phyloP scores from a whole-genome alignment of 2,329 filamentous ascomycete species.

The Exophiala sp. region DNA sequence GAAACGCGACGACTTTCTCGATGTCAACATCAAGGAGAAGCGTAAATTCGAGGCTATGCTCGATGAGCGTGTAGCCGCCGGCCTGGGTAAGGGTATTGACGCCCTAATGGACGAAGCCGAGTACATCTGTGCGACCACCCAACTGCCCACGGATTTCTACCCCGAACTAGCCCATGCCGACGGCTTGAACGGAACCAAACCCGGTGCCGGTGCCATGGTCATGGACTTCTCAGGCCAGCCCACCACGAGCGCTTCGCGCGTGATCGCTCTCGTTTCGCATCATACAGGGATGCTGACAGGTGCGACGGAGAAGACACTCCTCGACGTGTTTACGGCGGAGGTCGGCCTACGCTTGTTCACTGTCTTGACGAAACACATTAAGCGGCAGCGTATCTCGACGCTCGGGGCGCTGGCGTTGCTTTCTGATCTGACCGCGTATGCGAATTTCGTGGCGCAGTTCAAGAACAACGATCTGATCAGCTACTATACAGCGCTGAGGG shows the following conservation, averaged over 20 bases:
- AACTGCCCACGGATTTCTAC: slow-evolving; percentile 86
- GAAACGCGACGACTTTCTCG: slow-evolving; percentile 91
- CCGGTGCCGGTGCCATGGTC: slow-evolving; percentile 5
- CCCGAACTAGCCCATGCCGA: slow-evolving; percentile 46
- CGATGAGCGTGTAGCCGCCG: slow-evolving; percentile 91
- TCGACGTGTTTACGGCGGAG: slow-evolving; percentile 98
- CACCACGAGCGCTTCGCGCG: slow-evolving; percentile 71
- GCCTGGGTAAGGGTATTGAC: slow-evolving; percentile 95
- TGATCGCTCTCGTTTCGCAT: slow-evolving; percentile 79
- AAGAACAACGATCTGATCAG: slow-evolving; percentile 78
- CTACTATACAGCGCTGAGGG: slow-evolving; percentile 87
- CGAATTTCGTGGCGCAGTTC: slow-evolving; percentile 75
- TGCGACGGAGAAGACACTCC: slow-evolving; percentile 94
- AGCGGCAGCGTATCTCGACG: slow-evolving; percentile 87
- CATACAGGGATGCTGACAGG: slow-evolving; percentile 92
- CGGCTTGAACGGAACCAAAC: slow-evolving; percentile 2
- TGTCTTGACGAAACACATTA: slow-evolving; percentile 93
- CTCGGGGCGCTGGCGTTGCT: slow-evolving; percentile 90
- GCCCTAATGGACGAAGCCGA: slow-evolving; percentile 98
- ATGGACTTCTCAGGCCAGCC: slow-evolving; percentile 52
- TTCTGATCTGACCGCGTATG: slow-evolving; percentile 94
- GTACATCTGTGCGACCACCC: slow-evolving; percentile 85
- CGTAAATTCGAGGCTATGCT: slow-evolving; percentile 99
- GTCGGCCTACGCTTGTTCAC: slow-evolving; percentile 90
- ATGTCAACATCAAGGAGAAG: slow-evolving; percentile 88